phyloP scores from a whole-genome alignment of 1,284 basidiomycete species.

The Naganishia cerealis region DNA sequence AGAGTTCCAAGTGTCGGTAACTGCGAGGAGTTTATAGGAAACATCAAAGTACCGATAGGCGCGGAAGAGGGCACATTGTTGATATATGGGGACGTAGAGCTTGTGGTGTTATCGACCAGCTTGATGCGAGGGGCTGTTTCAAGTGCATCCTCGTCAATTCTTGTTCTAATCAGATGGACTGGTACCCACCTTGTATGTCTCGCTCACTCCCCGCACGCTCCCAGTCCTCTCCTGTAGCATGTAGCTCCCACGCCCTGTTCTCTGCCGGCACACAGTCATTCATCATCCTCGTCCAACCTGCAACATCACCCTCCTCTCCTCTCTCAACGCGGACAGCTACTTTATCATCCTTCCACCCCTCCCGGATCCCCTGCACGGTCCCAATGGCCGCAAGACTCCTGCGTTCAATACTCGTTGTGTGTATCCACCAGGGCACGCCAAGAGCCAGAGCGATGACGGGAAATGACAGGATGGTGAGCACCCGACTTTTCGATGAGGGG shows the following conservation, averaged over 20 bases:
- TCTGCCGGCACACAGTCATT: not conserved
- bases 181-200: constrained; percentile 2
- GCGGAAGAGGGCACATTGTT: not conserved
- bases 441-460: constrained; percentile 19
- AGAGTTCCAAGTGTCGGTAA: not conserved
- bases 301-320: not conserved
- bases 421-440: constrained; percentile 20
- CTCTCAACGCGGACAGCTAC: not conserved
- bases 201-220: not conserved
- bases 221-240: not conserved
- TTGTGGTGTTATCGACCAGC: not conserved
- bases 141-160: not conserved
- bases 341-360: not conserved
- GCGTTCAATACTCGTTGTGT: constrained; percentile 15
- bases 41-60: constrained; percentile 1
- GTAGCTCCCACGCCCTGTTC: constrained; percentile 7
- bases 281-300: not conserved
- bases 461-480: constrained; percentile 17
- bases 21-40: not conserved
- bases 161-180: not conserved
- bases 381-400: constrained; percentile 9
- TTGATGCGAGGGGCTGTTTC: constrained; percentile 8
- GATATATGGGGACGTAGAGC: not conserved
- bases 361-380: not conserved
- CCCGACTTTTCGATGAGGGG: constrained; percentile 8